These are phyloP conservation scores for Catunica adiposa DNA, from an alignment of 2,329 filamentous ascomycete genomes.

Conservation along the genomic window DNA sequence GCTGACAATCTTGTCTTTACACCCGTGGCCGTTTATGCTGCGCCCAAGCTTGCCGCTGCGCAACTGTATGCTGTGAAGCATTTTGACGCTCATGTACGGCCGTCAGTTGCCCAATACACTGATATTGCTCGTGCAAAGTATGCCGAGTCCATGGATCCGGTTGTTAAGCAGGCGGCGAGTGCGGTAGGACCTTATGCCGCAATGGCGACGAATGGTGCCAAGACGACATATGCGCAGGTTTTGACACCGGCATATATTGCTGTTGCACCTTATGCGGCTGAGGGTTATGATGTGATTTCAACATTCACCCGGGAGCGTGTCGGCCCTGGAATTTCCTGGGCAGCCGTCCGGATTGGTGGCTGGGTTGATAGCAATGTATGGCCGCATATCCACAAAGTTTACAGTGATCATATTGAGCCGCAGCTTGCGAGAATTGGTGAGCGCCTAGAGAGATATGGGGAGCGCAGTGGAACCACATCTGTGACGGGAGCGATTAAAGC, in stretches of 20 bases:
- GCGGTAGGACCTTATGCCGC: conserved; percentile 56
- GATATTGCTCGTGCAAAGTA: conserved; percentile 48
- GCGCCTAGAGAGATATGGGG: conserved; percentile 61
- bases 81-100: conserved; percentile 66
- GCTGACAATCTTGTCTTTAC: conserved; percentile 48
- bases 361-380: conserved; percentile 66
- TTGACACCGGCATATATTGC: conserved; percentile 60
- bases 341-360: conserved; percentile 48
- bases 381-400: conserved; percentile 65
- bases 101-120: conserved; percentile 53
- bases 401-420: conserved; percentile 85
- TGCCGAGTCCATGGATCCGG: conserved; percentile 51
- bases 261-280: conserved; percentile 56
- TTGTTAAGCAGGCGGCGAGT: conserved; percentile 46
- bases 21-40: conserved; percentile 56
- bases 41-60: conserved; percentile 52
- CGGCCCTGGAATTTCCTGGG: conserved; percentile 55
- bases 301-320: conserved; percentile 52
- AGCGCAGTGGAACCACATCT: conserved; percentile 28
- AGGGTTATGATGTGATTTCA: conserved; percentile 50
- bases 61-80: conserved; percentile 50
- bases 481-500: conserved; percentile 20
- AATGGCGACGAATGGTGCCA: conserved; percentile 42
- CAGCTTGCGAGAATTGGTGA: conserved; percentile 86
- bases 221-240: conserved; percentile 54